Conservation (phyloP, 768 basidiomycete species). For the Austroboletus eburneus region DNA sequence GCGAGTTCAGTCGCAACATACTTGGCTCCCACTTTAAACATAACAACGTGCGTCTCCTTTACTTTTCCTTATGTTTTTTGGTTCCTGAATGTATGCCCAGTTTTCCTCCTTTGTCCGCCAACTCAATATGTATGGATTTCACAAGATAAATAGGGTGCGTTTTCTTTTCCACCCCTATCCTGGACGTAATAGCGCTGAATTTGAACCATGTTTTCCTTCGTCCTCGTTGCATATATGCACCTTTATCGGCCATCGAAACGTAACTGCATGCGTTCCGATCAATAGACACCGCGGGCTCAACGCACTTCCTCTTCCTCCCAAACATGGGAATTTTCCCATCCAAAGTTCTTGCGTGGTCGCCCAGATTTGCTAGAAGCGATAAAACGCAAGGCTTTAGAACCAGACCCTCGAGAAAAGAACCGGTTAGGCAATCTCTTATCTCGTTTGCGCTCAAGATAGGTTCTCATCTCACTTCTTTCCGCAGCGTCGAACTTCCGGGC, state of each 20-base stretch:
- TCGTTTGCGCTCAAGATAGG: background rate
- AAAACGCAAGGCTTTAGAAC: slow-evolving; percentile 80
- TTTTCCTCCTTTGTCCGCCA: slow-evolving; percentile 95
- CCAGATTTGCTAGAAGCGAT: slow-evolving; percentile 82
- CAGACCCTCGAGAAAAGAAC: slow-evolving; percentile 52
- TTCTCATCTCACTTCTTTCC: slow-evolving; percentile 27
- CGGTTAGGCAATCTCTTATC: slow-evolving; percentile 16
- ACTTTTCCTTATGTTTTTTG: slow-evolving; percentile 8
- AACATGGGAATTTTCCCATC: slow-evolving; percentile 87
- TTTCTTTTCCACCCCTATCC: background rate
- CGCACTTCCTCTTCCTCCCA: slow-evolving; percentile 77
- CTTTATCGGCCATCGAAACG: background rate
- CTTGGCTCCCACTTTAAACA: slow-evolving; percentile 87
- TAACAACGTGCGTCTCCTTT: slow-evolving; percentile 63
- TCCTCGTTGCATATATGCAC: slow-evolving; percentile 6
- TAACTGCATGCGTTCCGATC: background rate
- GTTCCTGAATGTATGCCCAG: slow-evolving; percentile 34
- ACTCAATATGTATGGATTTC: slow-evolving; percentile 95
- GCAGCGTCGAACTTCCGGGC: slow-evolving; percentile 72
- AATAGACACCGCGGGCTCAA: slow-evolving; percentile 76
- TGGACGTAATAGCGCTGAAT: slow-evolving; percentile 12
- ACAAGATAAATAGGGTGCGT: slow-evolving; percentile 84
- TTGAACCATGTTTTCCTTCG: background rate
- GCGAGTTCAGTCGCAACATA: slow-evolving; percentile 81
- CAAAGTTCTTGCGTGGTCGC: slow-evolving; percentile 77